These are phyloP conservation scores for Jasminum sambac DNA, from an alignment of 257 asterid genomes.

Conservation along the genomic window DNA sequence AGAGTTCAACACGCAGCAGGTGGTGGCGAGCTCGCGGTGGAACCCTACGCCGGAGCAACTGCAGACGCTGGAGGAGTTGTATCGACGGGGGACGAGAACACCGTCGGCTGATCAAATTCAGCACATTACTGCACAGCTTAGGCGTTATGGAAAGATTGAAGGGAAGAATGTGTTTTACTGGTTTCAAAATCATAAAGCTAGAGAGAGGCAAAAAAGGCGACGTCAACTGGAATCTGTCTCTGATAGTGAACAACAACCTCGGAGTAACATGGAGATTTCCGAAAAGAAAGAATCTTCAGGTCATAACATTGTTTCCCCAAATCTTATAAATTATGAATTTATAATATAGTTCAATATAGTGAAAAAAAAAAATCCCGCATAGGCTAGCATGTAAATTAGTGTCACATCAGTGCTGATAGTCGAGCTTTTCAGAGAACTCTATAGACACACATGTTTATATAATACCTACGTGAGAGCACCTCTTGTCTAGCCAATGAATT, in stretches of 20 bases:
- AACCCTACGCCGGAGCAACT: conserved; percentile 95
- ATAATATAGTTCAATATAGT: too few relatives aligned
- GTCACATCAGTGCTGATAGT: too few relatives aligned
- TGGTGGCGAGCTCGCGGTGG: conserved; percentile 91
- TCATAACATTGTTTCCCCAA: neutral
- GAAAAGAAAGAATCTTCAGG: conserved; percentile 50
- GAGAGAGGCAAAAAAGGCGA: conserved; percentile 88
- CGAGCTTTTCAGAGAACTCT: too few relatives aligned
- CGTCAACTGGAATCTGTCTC: conserved; percentile 64
- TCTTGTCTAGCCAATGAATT: too few relatives aligned
- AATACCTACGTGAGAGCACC: too few relatives aligned
- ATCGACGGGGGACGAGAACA: conserved; percentile 76
- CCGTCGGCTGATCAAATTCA: conserved; percentile 93
- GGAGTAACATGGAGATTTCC: neutral
- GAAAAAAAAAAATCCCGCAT: too few relatives aligned
- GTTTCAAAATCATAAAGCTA: conserved; percentile 95
- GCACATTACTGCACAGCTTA: conserved; percentile 78
- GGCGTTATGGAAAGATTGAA: conserved; percentile 82
- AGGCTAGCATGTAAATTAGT: too few relatives aligned
- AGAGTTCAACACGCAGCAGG: conserved; percentile 62
- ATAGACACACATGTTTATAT: too few relatives aligned
- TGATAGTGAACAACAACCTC: conserved; percentile 34
- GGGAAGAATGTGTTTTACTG: conserved; percentile 95
- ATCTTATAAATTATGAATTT: too few relatives aligned
- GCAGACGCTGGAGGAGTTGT: conserved; percentile 76